Conservation (phyloP, 2,329 filamentous ascomycete genomes). For the Claviceps quebecensis region DNA sequence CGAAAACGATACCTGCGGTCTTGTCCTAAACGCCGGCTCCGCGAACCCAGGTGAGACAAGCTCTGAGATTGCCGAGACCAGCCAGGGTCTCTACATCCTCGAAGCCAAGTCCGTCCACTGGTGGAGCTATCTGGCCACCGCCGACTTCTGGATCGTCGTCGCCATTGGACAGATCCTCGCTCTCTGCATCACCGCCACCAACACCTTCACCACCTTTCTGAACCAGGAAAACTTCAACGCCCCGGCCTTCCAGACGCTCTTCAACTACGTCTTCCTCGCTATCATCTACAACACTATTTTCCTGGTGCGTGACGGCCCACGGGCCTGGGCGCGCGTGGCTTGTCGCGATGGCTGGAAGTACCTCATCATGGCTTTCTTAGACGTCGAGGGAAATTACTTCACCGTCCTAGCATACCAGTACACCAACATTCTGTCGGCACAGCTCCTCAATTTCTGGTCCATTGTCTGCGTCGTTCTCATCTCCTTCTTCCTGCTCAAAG, state of each 20-base stretch:
- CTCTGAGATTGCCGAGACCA: constrained; percentile 24
- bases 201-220: constrained; percentile 76
- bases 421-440: constrained; percentile 82
- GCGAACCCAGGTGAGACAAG: constrained; percentile 5
- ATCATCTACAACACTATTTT: constrained; percentile 70
- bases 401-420: constrained; percentile 86
- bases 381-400: constrained; percentile 97
- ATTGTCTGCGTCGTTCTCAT: constrained; percentile 83
- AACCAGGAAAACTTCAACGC: constrained; percentile 55
- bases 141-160: constrained; percentile 79
- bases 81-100: constrained; percentile 38
- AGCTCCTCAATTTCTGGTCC: constrained; percentile 97
- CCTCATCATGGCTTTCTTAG: constrained; percentile 79
- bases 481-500: constrained; percentile 68
- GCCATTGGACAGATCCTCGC: constrained; percentile 70
- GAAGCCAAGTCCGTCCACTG: constrained; percentile 40
- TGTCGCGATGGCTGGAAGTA: constrained; percentile 79
- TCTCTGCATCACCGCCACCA: constrained; percentile 82
- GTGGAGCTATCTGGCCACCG: constrained; percentile 67
- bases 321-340: constrained; percentile 51
- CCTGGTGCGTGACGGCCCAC: constrained; percentile 64
- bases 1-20: constrained; percentile 8
- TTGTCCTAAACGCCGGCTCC: neutral
- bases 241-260: constrained; percentile 88
- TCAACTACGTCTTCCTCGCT: constrained; percentile 81